These are phyloP conservation scores for Pleurotus sapidus DNA, from an alignment of 768 basidiomycete genomes.

Conservation along the genomic window DNA sequence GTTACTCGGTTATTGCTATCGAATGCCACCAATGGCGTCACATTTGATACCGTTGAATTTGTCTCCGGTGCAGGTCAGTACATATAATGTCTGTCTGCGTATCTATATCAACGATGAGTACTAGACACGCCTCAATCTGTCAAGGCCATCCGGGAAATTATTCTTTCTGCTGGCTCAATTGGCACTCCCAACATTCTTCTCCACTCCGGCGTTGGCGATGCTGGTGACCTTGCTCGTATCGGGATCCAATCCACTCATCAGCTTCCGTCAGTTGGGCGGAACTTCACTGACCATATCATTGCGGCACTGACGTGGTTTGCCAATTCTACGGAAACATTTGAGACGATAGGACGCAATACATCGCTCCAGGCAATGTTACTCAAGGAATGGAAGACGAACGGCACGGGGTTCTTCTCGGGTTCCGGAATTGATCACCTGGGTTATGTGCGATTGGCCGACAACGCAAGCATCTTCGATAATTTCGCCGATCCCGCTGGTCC, in stretches of 20 bases:
- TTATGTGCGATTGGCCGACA: constrained; percentile 20
- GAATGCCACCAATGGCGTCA: background rate
- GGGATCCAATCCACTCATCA: constrained; percentile 15
- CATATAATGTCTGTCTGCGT: no score
- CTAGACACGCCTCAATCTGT: constrained; percentile 1
- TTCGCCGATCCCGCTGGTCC: constrained; percentile 33
- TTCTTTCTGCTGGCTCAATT: constrained; percentile 26
- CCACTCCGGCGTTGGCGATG: constrained; percentile 23
- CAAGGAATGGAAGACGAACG: constrained; percentile 14
- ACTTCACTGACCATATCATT: constrained; percentile 21
- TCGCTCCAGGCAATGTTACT: constrained; percentile 10
- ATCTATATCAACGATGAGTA: background rate
- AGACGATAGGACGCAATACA: constrained; percentile 10
- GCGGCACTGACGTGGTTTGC: background rate
- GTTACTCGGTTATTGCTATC: constrained; percentile 12
- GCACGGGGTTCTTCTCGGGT: constrained; percentile 17
- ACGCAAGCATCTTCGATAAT: constrained; percentile 25
- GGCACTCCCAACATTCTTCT: constrained; percentile 22
- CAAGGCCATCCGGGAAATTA: constrained; percentile 20
- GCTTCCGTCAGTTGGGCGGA: constrained; percentile 22
- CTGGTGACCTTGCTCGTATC: background rate
- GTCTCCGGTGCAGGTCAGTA: background rate
- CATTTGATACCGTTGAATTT: constrained; percentile 18
- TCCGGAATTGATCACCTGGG: constrained; percentile 10
- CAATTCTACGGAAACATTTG: constrained; percentile 14